Evolutionary conservation across 2,329 filamentous ascomycete species (phyloP).

Genomic region (Stromatinia cepivora): DNA sequence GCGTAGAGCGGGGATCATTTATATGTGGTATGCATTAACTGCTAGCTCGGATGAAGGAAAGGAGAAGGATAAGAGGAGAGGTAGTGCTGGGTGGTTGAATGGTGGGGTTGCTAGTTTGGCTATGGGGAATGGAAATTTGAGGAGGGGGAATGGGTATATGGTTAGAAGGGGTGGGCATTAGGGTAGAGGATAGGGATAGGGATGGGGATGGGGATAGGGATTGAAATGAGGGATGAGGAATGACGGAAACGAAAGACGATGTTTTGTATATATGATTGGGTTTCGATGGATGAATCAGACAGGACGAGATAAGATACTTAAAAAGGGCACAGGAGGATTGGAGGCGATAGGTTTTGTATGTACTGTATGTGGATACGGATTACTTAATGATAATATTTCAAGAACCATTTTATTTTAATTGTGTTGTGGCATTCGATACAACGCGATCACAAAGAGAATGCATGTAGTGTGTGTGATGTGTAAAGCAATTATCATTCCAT

Average conservation of each 20-base stretch:
- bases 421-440: neutral
- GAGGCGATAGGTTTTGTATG: constrained; percentile 5
- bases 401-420: neutral
- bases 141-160: constrained; percentile 23
- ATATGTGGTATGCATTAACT: constrained; percentile 67
- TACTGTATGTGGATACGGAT: constrained; percentile 20
- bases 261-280: constrained; percentile 24
- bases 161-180: constrained; percentile 20
- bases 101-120: constrained; percentile 4
- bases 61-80: constrained; percentile 22
- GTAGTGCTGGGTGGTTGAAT: constrained; percentile 21
- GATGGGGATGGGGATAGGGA: neutral
- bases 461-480: neutral
- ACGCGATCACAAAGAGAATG: neutral
- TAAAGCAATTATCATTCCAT: neutral
- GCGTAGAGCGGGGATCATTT: constrained; percentile 72
- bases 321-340: neutral
- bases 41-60: constrained; percentile 25
- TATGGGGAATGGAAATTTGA: constrained; percentile 15
- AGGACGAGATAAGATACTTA: neutral
- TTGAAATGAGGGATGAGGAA: no score
- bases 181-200: neutral
- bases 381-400: constrained; percentile 23
- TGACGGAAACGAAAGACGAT: neutral
- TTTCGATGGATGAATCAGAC: neutral